phyloP scores from a whole-genome alignment of 2,329 filamentous ascomycete genomes.

The Trichoderma koningiopsis region DNA sequence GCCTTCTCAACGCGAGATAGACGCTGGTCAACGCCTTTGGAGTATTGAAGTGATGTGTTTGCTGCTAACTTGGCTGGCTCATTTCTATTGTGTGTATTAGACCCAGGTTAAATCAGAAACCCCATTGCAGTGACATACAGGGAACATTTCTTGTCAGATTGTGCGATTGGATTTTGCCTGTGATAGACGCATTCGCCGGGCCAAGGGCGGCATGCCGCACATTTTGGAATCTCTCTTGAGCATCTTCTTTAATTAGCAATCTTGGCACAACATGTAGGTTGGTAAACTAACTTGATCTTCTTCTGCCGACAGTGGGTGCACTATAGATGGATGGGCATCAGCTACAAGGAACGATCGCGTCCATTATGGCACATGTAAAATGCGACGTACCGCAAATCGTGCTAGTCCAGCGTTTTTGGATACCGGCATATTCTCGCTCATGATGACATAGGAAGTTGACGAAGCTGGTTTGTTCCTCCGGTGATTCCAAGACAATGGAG shows the following conservation, averaged over 20 bases:
- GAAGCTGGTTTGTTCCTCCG: not conserved
- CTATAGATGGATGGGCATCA: not conserved
- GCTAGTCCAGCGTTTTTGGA: not conserved
- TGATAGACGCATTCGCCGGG: constrained; percentile 10
- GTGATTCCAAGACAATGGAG: not conserved
- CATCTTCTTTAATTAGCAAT: not conserved
- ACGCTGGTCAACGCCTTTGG: not conserved
- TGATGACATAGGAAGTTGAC: not conserved
- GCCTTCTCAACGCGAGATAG: constrained; percentile 7
- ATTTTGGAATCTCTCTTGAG: constrained; percentile 4
- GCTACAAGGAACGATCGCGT: not conserved
- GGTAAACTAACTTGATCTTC: constrained; percentile 3
- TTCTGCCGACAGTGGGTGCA: constrained; percentile 9
- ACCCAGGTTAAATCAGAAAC: not conserved
- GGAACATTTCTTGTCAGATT: not conserved
- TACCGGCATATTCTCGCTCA: not conserved
- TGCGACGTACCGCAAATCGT: constrained; percentile 9
- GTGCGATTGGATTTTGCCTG: not conserved
- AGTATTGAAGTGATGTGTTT: not conserved
- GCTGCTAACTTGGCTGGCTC: not conserved
- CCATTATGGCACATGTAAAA: not conserved
- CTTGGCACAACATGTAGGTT: too few relatives aligned
- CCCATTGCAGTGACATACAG: not conserved
- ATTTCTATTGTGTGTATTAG: not conserved
- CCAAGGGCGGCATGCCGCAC: constrained; percentile 14